A percentile compares a stretch with the other conserved stretches of the same genome.
Conservation (phyloP, 2,329 filamentous ascomycete species). For the Trichoderma pleuroti region DNA sequence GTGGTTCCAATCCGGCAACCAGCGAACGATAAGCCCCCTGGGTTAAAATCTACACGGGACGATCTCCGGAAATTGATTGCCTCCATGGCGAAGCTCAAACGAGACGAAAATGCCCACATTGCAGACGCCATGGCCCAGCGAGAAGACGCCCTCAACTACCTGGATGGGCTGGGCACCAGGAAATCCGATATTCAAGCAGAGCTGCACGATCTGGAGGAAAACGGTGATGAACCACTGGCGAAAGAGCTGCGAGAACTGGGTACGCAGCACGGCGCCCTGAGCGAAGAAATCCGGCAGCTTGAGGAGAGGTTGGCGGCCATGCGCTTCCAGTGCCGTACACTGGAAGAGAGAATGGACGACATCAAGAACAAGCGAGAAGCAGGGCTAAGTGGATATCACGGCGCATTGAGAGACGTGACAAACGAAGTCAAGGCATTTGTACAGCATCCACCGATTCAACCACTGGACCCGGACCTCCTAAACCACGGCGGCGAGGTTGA, state of each 20-base stretch:
- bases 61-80: constrained; percentile 62
- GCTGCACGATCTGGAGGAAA: constrained; percentile 52
- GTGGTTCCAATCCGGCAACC: constrained; percentile 62
- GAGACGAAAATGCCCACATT: constrained; percentile 62
- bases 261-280: constrained; percentile 51
- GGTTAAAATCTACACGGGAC: constrained; percentile 60
- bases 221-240: constrained; percentile 55
- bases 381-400: constrained; percentile 67
- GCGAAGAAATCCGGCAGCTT: constrained; percentile 61
- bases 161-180: constrained; percentile 52
- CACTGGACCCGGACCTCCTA: constrained; percentile 48
- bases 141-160: constrained; percentile 54
- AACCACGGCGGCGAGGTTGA: constrained; percentile 20
- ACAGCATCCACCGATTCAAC: constrained; percentile 51
- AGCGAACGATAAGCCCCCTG: constrained; percentile 44
- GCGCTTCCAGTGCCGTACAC: constrained; percentile 55
- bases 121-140: constrained; percentile 54
- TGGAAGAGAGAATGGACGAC: constrained; percentile 59
- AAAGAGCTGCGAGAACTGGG: constrained; percentile 59
- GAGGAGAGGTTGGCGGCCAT: constrained; percentile 62
- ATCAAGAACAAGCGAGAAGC: constrained; percentile 65
- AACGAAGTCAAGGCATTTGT: constrained; percentile 58
- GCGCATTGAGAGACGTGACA: constrained; percentile 64
- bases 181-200: constrained; percentile 49
- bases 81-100: constrained; percentile 62